Evolutionary conservation across 177 flowering plant genomes (phyloP), one percentile per base, ranked within the genome.

Genomic region (Telopea speciosissima): DNA sequence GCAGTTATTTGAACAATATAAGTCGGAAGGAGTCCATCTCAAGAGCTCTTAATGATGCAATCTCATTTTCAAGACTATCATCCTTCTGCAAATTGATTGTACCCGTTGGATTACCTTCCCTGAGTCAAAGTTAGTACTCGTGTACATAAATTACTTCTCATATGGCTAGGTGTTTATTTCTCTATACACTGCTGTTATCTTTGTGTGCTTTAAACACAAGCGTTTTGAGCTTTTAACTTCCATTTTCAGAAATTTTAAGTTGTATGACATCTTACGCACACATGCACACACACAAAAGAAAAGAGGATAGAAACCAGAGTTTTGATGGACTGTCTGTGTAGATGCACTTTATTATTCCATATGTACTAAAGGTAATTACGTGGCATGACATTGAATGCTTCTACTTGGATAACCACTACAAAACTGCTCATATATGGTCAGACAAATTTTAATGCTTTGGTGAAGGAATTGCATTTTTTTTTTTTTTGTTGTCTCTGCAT

Each of bases 61-160:
- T 92, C 67, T 89, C 97, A 40, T 89, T 92, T 75, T 78, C 97
- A 73, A 87, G 78, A 77, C 66, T 90, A 45, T 90, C 99, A 31
- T 81, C 97, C 69, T 81, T 83, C 24, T 85, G 89, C 75, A 87
- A 89, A 74, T 78, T 92, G 83, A 76, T 88, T 71, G 87, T 89
- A 36, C 99, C 99, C 16, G 69, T 90, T 77, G 99, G 98, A 70
- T 79, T 92, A 66, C 93, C 97, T 44, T 80, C 74, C 72, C 79
- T 88, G 69, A 85, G 85, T 77, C 74, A 25, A 78, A 89, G 99
- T 89, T 86, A 87, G 94, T 23, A 31, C 66, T 67, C 24, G 42
- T 61, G 58, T 25, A 14, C 14, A 62, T 16, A 0, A 25, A 26
- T 11, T 12, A 6, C 5, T 62, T 3, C 26, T 26, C 2, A 49